Evolutionary conservation across 306 rosid species (phyloP).

Genomic region (Lithocarpus polystachyus): DNA sequence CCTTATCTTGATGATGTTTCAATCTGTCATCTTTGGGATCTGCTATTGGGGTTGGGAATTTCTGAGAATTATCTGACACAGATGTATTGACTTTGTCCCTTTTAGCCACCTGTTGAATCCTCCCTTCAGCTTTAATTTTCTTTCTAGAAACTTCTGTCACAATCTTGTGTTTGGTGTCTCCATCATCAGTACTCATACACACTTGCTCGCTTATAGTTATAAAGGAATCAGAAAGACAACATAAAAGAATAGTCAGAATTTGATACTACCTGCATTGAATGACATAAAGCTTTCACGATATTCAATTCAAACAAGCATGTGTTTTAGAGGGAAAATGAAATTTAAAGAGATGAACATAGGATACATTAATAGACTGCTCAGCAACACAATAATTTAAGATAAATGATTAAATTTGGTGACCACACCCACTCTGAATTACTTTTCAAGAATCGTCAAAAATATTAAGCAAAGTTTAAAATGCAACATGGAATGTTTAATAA

Average conservation of each 20-base stretch:
- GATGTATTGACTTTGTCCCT: slow-evolving; percentile 23
- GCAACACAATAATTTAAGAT: not conserved
- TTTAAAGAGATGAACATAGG: not conserved
- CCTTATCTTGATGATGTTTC: slow-evolving; percentile 34
- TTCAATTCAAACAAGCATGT: slow-evolving; percentile 21
- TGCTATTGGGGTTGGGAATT: slow-evolving; percentile 19
- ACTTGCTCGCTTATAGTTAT: slow-evolving; percentile 44
- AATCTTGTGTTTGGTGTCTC: slow-evolving; percentile 44
- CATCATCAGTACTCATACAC: slow-evolving; percentile 37
- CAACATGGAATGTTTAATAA: not conserved
- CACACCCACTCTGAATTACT: not conserved
- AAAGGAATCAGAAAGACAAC: slow-evolving; percentile 14
- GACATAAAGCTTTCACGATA: slow-evolving; percentile 14
- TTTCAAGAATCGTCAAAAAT: not conserved
- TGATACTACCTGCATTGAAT: slow-evolving; percentile 13
- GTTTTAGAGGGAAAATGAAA: slow-evolving; percentile 1
- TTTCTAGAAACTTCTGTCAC: slow-evolving; percentile 35
- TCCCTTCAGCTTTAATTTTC: slow-evolving; percentile 49
- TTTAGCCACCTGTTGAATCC: slow-evolving; percentile 28
- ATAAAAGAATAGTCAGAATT: slow-evolving; percentile 24
- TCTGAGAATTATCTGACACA: slow-evolving; percentile 35
- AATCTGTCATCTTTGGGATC: slow-evolving; percentile 29
- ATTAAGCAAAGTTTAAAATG: not conserved
- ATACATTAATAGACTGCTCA: not conserved
- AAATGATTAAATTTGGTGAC: not conserved